Percentiles rank a stretch among this genome's conserved stretches.
phyloP scores from a whole-genome alignment of 352 stramenopile genomes.

The Phytophthora pistaciae region DNA sequence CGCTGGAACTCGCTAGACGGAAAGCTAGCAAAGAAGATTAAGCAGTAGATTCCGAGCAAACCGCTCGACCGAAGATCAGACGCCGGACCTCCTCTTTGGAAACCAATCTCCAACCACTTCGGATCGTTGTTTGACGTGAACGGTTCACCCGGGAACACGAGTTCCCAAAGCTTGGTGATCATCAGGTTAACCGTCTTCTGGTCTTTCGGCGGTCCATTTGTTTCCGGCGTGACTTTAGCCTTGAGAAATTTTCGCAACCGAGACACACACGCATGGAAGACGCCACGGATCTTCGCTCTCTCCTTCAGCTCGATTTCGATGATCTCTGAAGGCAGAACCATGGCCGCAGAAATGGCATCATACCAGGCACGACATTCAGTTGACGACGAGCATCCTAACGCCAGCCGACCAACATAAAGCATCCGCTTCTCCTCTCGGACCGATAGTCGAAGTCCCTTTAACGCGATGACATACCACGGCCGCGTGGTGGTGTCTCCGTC shows the following conservation, averaged over 20 bases:
- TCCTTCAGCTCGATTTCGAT: slow-evolving; percentile 85
- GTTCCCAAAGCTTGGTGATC: slow-evolving; percentile 76
- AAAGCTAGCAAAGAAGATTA: slow-evolving; percentile 86
- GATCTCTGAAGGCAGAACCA: slow-evolving; percentile 68
- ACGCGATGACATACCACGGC: slow-evolving; percentile 83
- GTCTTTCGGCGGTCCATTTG: slow-evolving; percentile 72
- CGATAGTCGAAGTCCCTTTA: slow-evolving; percentile 72
- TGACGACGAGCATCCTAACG: slow-evolving; percentile 60
- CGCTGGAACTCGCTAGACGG: slow-evolving; percentile 70
- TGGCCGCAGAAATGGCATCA: slow-evolving; percentile 70
- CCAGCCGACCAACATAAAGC: slow-evolving; percentile 69
- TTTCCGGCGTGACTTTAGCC: slow-evolving; percentile 81
- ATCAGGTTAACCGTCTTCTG: slow-evolving; percentile 83
- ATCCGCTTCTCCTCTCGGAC: slow-evolving; percentile 74
- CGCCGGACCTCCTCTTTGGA: slow-evolving; percentile 81
- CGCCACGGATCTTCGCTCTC: slow-evolving; percentile 72
- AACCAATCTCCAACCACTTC: slow-evolving; percentile 86
- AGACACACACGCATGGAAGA: slow-evolving; percentile 72
- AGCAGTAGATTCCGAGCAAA: slow-evolving; percentile 84
- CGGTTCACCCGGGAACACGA: slow-evolving; percentile 64
- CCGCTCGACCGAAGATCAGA: slow-evolving; percentile 87
- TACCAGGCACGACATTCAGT: slow-evolving; percentile 77
- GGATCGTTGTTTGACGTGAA: slow-evolving; percentile 81
- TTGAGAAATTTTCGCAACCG: slow-evolving; percentile 81
- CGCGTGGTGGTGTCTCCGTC: slow-evolving; percentile 63